Percentiles rank a stretch among this genome's conserved stretches.
These are phyloP conservation scores for Endothia cerciana DNA, from an alignment of 2,329 filamentous ascomycete genomes.

Conservation along the genomic window DNA sequence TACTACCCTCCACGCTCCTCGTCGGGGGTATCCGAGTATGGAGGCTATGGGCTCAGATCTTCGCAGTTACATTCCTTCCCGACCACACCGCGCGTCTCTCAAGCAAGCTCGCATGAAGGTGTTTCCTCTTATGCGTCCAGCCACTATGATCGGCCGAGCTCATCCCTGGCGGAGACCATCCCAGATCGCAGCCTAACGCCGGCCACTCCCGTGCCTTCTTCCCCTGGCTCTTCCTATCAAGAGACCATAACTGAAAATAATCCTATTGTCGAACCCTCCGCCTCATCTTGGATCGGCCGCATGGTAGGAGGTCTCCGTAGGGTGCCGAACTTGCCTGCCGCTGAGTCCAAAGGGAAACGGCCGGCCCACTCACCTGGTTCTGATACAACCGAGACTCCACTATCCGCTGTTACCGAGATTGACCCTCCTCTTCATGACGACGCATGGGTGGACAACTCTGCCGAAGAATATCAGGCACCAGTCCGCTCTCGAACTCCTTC, in stretches of 20 bases:
- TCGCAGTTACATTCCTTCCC: conserved; percentile 47
- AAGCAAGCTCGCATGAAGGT: conserved; percentile 51
- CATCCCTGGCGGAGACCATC: conserved; percentile 46
- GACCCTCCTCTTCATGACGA: conserved; percentile 36
- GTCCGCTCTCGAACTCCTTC: conserved; percentile 45
- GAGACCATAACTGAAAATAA: conserved; percentile 38
- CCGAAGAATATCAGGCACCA: conserved; percentile 41
- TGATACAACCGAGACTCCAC: conserved; percentile 35
- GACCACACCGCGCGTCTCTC: conserved; percentile 43
- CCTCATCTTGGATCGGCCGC: conserved; percentile 57
- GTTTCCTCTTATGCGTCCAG: conserved; percentile 52
- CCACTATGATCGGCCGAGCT: conserved; percentile 50
- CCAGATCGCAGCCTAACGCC: conserved; percentile 49
- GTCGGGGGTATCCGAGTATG: conserved; percentile 30
- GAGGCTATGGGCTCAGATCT: conserved; percentile 43
- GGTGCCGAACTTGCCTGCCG: conserved; percentile 50
- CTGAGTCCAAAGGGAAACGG: conserved; percentile 49
- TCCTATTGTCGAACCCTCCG: conserved; percentile 32
- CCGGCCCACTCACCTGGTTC: conserved; percentile 34
- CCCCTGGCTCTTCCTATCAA: conserved; percentile 41
- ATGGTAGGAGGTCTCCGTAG: conserved; percentile 60
- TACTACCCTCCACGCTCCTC: conserved; percentile 26
- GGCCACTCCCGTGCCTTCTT: conserved; percentile 36
- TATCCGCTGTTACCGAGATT: conserved; percentile 39
- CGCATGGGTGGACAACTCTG: conserved; percentile 4